Percentiles rank a stretch among this genome's conserved stretches.
Evolutionary conservation across 2,329 filamentous ascomycete genomes (phyloP).

Genomic region (Aspergillus melleus): DNA sequence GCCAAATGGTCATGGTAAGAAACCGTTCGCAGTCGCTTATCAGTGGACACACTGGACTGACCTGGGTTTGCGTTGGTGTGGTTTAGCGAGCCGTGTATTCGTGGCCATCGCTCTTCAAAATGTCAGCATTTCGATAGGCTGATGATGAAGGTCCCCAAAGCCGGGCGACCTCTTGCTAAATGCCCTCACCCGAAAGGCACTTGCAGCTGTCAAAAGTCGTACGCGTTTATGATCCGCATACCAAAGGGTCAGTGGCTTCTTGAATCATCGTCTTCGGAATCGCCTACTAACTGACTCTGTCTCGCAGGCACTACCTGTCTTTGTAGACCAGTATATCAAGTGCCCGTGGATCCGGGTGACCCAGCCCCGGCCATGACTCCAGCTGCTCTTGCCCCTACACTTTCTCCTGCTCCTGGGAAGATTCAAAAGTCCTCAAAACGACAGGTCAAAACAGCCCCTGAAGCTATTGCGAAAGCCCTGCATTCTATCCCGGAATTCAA

Average conservation of each 20-base stretch:
- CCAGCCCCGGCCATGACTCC: conserved; percentile 17
- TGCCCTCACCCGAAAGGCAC: conserved; percentile 47
- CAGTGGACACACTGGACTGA: not conserved
- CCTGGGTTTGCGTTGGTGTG: not conserved
- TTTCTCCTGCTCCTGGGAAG: conserved; percentile 31
- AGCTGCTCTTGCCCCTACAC: conserved; percentile 16
- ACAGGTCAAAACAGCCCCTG: conserved; percentile 35
- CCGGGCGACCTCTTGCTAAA: conserved; percentile 48
- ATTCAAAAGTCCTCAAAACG: conserved; percentile 37
- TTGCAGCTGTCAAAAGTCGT: conserved; percentile 44
- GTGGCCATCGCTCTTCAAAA: conserved; percentile 51
- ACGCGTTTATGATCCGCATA: conserved; percentile 47
- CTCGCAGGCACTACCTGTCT: conserved; percentile 40
- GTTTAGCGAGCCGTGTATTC: conserved; percentile 48
- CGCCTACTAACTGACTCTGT: conserved; percentile 11
- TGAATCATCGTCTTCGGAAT: not conserved
- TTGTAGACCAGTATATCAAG: conserved; percentile 43
- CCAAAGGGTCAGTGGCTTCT: conserved; percentile 38
- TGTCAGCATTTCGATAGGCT: conserved; percentile 50
- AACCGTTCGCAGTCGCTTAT: not conserved
- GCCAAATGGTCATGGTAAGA: conserved; percentile 49
- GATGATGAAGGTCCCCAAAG: conserved; percentile 52
- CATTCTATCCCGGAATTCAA: conserved; percentile 26
- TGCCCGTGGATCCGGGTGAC: conserved; percentile 29
- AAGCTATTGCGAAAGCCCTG: conserved; percentile 36